Evolutionary conservation across 2,329 filamentous ascomycete genomes (phyloP).

Genomic region (Sporothrix mexicana): DNA sequence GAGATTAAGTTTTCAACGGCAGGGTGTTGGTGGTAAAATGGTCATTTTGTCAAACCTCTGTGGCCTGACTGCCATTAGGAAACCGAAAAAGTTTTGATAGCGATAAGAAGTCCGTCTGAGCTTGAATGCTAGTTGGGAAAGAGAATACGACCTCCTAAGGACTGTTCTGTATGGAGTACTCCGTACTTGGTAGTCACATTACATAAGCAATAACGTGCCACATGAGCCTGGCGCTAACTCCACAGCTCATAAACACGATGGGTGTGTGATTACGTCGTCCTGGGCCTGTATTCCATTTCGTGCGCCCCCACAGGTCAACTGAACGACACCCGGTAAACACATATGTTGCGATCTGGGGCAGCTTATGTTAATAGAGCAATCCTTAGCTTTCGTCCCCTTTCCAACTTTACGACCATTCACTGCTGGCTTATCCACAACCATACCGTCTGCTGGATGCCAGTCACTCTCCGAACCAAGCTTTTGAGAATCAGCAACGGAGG

Average conservation of each 20-base stretch:
- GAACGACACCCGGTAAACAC: too few relatives aligned
- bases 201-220: too few relatives aligned
- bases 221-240: too few relatives aligned
- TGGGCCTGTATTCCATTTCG: background rate
- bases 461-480: background rate
- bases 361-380: too few relatives aligned
- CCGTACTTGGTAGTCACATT: too few relatives aligned
- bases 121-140: background rate
- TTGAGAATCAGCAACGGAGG: background rate
- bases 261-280: background rate
- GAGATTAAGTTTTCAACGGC: background rate
- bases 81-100: slow-evolving; percentile 20
- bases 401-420: background rate
- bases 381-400: background rate
- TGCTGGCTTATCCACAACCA: background rate
- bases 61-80: background rate
- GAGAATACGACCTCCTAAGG: too few relatives aligned
- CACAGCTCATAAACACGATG: too few relatives aligned
- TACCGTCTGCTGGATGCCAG: background rate
- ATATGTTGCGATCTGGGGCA: too few relatives aligned
- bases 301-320: background rate
- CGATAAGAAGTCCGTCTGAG: slow-evolving; percentile 29
- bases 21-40: background rate
- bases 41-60: background rate
- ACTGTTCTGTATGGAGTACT: background rate